Evolutionary conservation across 805 yeast species (phyloP), one percentile per base, ranked within the genome.

Genomic region (Lachancea kluyveri): DNA sequence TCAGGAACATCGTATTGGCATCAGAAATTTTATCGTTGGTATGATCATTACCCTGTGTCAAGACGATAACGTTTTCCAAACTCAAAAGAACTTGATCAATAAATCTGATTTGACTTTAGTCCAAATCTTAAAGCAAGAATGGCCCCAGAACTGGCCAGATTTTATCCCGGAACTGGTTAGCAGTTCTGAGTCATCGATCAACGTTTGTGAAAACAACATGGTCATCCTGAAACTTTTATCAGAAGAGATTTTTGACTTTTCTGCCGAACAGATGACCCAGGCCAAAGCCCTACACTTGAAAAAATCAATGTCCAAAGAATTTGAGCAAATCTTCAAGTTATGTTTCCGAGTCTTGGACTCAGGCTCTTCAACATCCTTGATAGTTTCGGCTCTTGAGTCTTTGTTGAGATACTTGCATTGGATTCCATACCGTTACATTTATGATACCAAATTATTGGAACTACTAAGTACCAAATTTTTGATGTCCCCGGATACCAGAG

Each of bases 131-230:
- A 92, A 92, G 53, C 97, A 92, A 62, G 99, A 92, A 57, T 92
- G 99, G 99, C 99, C 99, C 20, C 85, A 79, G 47, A 83, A 88
- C 57, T 92, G 99, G 99, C 97, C 97, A 12, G 83, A 80, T 49
- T 92, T 92, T 51, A 82, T 92, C 30, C 95, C 96, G 11, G 98
- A 92, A 57, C 74, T 92, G 35, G 92, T 90, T 28, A 74, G 71
- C 39, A 79, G 94, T 42, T 79, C 94, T 27, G 74, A 85, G 42
- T 76, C 90, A 9, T 79, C 92, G 14, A 76, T 83, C 58, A 90
- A 87, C 50, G 96, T 92, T 31, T 92, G 98, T 65, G 98, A 92
- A 60, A 92, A 92, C 64, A 92, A 92, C 62, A 90, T 92, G 97
- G 77, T 79, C 40, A 88, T 92, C 38, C 70, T 92, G 55, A 82